Evolutionary conservation across 345 rosid species (phyloP).

Genomic region (Pugionium dolabratum): DNA sequence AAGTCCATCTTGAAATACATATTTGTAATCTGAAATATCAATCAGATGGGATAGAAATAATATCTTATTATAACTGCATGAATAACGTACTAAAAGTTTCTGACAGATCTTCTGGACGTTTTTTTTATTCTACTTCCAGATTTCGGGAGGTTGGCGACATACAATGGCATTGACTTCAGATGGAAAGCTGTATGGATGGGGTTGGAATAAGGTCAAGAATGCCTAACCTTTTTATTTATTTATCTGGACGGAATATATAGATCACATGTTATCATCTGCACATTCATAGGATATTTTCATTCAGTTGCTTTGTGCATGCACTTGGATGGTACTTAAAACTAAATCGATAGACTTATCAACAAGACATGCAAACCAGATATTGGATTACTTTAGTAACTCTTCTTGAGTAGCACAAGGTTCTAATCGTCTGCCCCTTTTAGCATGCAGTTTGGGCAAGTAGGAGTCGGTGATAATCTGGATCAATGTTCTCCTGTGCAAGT

Average conservation of each 20-base stretch:
- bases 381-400: constrained; percentile 5
- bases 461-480: constrained; percentile 78
- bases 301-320: constrained; percentile 15
- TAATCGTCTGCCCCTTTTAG: constrained; percentile 21
- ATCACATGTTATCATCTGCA: not conserved
- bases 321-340: not conserved
- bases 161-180: constrained; percentile 86
- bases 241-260: constrained; percentile 5
- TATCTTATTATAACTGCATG: constrained; percentile 9
- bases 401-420: constrained; percentile 23
- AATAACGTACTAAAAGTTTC: constrained; percentile 13
- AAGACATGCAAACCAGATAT: constrained; percentile 21
- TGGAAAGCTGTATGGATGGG: constrained; percentile 97
- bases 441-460: constrained; percentile 97
- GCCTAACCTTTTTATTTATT: constrained; percentile 5
- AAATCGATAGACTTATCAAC: not conserved
- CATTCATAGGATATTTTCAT: constrained; percentile 5
- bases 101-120: not conserved
- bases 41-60: not conserved
- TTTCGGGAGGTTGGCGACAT: constrained; percentile 99
- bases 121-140: constrained; percentile 41
- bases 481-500: constrained; percentile 84
- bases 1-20: not conserved
- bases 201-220: constrained; percentile 90
- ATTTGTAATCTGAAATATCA: constrained; percentile 8